Percentiles rank a stretch among this genome's conserved stretches.
These are phyloP conservation scores for Urochloa ruziziensis DNA, from an alignment of 176 grass and related monocot genomes.

Conservation along the genomic window DNA sequence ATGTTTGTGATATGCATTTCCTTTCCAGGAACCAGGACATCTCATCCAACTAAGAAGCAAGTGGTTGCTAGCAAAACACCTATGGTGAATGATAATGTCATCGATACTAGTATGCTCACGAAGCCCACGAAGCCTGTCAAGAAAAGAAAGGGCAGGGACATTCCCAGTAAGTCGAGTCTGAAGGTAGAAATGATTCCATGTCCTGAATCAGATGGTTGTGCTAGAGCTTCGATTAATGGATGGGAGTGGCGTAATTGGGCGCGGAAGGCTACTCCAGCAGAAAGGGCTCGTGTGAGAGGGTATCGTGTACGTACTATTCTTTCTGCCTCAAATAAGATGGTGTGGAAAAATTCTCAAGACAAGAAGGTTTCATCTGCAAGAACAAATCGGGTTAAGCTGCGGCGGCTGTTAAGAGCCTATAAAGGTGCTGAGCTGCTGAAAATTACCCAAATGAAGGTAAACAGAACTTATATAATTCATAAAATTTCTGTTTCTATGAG, in stretches of 20 bases:
- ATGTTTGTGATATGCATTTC: slow-evolving; percentile 14
- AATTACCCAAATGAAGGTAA: slow-evolving; percentile 82
- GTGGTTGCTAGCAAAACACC: slow-evolving; percentile 33
- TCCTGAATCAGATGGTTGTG: slow-evolving; percentile 81
- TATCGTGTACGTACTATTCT: slow-evolving; percentile 45
- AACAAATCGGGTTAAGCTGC: slow-evolving; percentile 84
- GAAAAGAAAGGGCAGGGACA: slow-evolving; percentile 53
- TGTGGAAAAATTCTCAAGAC: slow-evolving; percentile 48
- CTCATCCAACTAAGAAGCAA: slow-evolving; percentile 49
- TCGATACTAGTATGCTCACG: slow-evolving; percentile 7
- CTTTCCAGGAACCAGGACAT: slow-evolving; percentile 54
- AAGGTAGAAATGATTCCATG: slow-evolving; percentile 52
- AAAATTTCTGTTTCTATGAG: slow-evolving; percentile 19
- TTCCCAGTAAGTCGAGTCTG: slow-evolving; percentile 27
- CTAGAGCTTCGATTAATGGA: slow-evolving; percentile 73
- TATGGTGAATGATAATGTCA: slow-evolving; percentile 24
- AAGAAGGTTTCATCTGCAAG: slow-evolving; percentile 85
- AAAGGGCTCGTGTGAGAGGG: slow-evolving; percentile 76
- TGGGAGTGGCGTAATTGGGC: slow-evolving; percentile 97
- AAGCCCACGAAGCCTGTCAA: slow-evolving; percentile 41
- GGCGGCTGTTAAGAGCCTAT: slow-evolving; percentile 76
- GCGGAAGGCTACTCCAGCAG: slow-evolving; percentile 67
- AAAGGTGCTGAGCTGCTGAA: slow-evolving; percentile 83
- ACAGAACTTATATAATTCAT: not conserved
- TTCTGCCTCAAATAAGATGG: slow-evolving; percentile 41